Evolutionary conservation across 176 grass and related monocot species (phyloP), one percentile per base, ranked within the genome.

Genomic region (Coix lacrymajobi): DNA sequence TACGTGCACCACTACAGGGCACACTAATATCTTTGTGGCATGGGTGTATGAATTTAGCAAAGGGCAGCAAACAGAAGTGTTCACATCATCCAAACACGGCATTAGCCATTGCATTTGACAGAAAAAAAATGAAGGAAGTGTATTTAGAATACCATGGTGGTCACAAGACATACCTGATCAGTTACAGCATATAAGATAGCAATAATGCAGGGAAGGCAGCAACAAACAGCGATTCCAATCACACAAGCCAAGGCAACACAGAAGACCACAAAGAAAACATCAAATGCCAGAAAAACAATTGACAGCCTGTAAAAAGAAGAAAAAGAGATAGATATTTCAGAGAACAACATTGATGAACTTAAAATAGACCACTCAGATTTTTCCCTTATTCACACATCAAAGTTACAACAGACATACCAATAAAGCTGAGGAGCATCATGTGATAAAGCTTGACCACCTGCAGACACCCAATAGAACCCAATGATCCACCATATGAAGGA

Each of bases 401-500:
- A 36, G 75, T 30, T 68, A 77, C 13, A 79, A 69, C 31, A 56
- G 37, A 17, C 10, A 73, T 97, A 98, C 96, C 96, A 98, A 89
- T 95, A 98, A 88, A 98, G 93, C 75, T 95, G 92, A 73, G 96
- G 96, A 62, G 96, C 92, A 65, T 93, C 81, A 45, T 65, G 85
- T 20, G 87, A 83, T 80, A 98, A 80, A 62, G 81, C 49, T 81
- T 95, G 87, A 82, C 96, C 89, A 62, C 96, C 93, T 77, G 83
- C 87, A 82, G 96, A 98, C 33, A 98, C 84, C 96, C 96, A 98
- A 61, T 96, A 98, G 87, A 98, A 96, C 44, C 93, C 96, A 78
- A 92, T 85, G 58, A 98, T 93, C 96, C 96, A 96, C 96, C 96
- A 98, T 91, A 98, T 88, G 84, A 98, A 98, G 16, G 96, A 98